Evolutionary conservation across 108 stramenopile genomes (phyloP).

Genomic region (Nannochloropsis gaditana): DNA sequence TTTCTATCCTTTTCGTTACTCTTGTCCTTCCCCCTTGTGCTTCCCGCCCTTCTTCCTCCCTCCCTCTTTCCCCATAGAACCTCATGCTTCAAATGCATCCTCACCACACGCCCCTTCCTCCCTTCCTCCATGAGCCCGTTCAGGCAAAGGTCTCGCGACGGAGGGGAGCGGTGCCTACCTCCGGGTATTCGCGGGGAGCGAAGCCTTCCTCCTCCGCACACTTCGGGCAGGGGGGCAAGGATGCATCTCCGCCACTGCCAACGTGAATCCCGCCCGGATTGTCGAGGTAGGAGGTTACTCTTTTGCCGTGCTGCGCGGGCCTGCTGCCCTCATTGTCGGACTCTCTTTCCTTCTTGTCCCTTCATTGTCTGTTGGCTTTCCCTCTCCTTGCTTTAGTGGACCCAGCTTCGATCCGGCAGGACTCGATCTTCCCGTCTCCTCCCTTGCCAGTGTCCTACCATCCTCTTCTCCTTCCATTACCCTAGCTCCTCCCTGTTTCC

Average conservation of each 20-base stretch:
- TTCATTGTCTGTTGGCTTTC: background rate
- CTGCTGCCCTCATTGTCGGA: background rate
- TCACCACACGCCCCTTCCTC: too few species aligned
- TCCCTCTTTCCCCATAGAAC: background rate
- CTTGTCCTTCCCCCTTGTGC: background rate
- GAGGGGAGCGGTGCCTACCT: background rate
- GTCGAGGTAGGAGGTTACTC: background rate
- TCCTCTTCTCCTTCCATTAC: too few species aligned
- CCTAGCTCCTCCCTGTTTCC: too few species aligned
- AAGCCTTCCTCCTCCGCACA: constrained; percentile 5
- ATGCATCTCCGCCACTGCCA: constrained; percentile 2
- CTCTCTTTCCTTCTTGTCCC: background rate
- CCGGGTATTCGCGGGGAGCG: background rate
- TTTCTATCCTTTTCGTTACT: background rate
- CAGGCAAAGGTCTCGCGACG: background rate
- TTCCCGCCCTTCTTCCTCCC: background rate
- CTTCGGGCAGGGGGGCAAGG: constrained; percentile 13
- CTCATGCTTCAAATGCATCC: too few species aligned
- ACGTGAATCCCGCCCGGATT: background rate
- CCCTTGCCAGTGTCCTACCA: too few species aligned
- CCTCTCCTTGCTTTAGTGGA: too few species aligned
- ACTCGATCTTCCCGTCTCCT: too few species aligned
- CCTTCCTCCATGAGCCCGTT: background rate
- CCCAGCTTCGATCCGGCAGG: too few species aligned
- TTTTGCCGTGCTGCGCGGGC: background rate